Evolutionary conservation across 441 rosid genomes (phyloP), one percentile per base, ranked within the genome.

Genomic region (Pelargonium australe): DNA sequence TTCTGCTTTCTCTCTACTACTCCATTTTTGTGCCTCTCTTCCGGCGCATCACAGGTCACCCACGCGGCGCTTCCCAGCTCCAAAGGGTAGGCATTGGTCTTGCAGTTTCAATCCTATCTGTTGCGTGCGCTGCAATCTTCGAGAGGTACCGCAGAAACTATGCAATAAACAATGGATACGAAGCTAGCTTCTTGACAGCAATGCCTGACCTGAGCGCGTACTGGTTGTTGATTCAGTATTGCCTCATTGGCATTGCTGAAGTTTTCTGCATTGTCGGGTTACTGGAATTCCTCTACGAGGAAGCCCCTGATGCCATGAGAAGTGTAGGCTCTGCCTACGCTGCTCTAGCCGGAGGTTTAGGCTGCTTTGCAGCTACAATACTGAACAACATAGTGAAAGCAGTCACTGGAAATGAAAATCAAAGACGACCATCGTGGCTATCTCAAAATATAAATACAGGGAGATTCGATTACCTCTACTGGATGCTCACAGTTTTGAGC

Each of bases 281-380:
- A 63, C 63, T 91, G 64, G 97, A 93, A 75, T 93, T 93, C 45
- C 91, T 93, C 3, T 89, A 93, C 1, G 93, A 93, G 76, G 98
- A 91, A 81, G 91, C 98, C 31, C 98, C 97, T 0, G 97, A 93
- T 76, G 97, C 98, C 16, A 93, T 93, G 98, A 93, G 87, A 83
- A 93, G 97, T 64, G 87, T 91, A 72, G 98, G 97, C 10, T 88
- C 98, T 1, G 89, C 98, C 61, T 91, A 93, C 70, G 92, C 97
- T 28, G 97, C 98, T 1, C 64, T 88, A 44, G 95, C 98, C 0
- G 97, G 98, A 0, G 98, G 98, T 14, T 73, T 91, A 70, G 97
- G 98, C 17, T 89, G 97, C 77, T 93, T 89, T 20, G 86, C 75
- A 19, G 96, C 97, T 10, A 85, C 87, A 17, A 82, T 86, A 66